Evolutionary conservation across 306 rosid genomes (phyloP), one percentile per base, ranked within the genome.

Genomic region (Rosa rugosa): DNA sequence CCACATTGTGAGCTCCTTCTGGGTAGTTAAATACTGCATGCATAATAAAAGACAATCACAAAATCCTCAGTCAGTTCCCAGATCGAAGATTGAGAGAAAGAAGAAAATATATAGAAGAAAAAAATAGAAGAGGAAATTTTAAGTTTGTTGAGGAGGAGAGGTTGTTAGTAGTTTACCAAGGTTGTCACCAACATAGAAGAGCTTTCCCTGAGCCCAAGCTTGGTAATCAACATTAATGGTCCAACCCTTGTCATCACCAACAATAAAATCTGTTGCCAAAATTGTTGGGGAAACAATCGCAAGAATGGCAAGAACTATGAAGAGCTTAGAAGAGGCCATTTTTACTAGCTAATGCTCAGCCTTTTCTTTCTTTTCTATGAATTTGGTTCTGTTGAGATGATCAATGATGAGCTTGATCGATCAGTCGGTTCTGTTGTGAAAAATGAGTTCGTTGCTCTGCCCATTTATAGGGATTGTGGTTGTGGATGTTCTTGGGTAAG

Each of bases 201-300:
- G 64, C 53, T 81, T 86, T 20, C 80, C 86, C 41, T 11, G 18
- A 51, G 82, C 70, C 84, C 88, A 82, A 42, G 68, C 59, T 79
- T 82, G 76, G 63, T 78, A 79, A 69, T 82, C 83, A 42, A 79
- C 70, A 62, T 53, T 51, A 14, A 40, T 22, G 71, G 75, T 75
- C 89, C 87, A 83, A 73, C 86, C 89, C 0, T 74, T 70, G 5
- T 50, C 77, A 11, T 78, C 85, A 18, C 85, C 85, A 22, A 86
- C 87, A 10, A 76, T 20, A 54, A 65, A 80, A 5, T 82, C 72
- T 9, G 44, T 65, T 20, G 82, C 85, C 69, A 70, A 78, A 67
- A 69, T 71, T 1, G 65, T 38, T 11, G 85, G 84, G 27, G 49
- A 13, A 42, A 70, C 56, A 22, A 60, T 56, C 27, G 80, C 85